Evolutionary conservation across 179 eudicot genomes (phyloP).

Genomic region (Actinidia polygama): DNA sequence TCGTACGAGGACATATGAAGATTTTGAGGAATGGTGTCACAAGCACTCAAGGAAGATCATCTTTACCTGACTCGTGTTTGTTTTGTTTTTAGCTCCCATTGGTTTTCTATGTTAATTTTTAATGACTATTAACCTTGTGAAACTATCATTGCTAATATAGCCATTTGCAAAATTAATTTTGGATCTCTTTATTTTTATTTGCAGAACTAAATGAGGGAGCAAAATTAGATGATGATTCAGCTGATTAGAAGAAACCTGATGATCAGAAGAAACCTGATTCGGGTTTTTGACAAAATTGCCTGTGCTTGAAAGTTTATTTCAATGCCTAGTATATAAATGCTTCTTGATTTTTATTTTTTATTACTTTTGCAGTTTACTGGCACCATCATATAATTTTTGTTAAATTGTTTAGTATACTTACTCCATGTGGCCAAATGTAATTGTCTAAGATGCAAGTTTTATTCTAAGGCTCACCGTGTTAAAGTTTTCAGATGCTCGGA

Average conservation of each 20-base stretch:
- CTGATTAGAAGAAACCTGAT: conserved; percentile 53
- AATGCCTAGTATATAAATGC: conserved; percentile 69
- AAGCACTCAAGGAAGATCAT: conserved; percentile 59
- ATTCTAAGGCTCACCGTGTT: conserved; percentile 88
- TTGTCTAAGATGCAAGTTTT: conserved; percentile 60
- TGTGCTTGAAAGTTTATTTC: conserved; percentile 72
- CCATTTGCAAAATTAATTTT: conserved; percentile 17
- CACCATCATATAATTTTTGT: conserved; percentile 20
- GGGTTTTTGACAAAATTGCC: conserved; percentile 67
- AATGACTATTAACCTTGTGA: conserved; percentile 7
- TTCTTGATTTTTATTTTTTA: conserved; percentile 18
- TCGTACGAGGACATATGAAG: no score
- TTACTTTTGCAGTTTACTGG: conserved; percentile 13
- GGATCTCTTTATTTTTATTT: conserved; percentile 29
- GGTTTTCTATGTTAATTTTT: background rate
- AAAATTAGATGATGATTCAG: conserved; percentile 35
- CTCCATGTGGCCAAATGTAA: conserved; percentile 56
- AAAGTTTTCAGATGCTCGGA: conserved; percentile 99
- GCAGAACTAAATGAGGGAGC: conserved; percentile 48
- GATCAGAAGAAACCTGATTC: conserved; percentile 38
- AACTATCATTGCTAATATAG: conserved; percentile 12
- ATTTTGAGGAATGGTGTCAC: no score
- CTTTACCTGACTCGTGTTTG: conserved; percentile 28
- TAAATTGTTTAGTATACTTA: conserved; percentile 39
- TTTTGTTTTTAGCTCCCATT: conserved; percentile 8